Conservation (phyloP, 2,329 filamentous ascomycete genomes). For the Albifimbria verrucaria region DNA sequence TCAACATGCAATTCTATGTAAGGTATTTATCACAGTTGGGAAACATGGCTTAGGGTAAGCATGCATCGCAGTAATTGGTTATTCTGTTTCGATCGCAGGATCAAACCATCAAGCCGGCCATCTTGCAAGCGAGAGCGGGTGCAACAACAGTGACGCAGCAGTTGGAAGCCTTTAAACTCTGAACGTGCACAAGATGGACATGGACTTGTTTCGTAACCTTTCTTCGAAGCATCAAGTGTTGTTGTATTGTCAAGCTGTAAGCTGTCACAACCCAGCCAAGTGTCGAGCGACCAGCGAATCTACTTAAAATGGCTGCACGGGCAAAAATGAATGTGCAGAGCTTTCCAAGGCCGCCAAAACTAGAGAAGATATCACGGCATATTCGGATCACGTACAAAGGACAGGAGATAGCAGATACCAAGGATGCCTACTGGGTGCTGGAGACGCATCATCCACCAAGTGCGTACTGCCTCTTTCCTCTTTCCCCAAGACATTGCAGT, state of each 20-base stretch:
- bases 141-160: too few relatives aligned
- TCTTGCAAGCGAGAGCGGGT: not conserved
- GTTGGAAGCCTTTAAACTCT: too few relatives aligned
- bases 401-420: slow-evolving; percentile 54
- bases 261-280: too few relatives aligned
- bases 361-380: slow-evolving; percentile 52
- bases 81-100: not conserved
- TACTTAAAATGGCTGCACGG: slow-evolving; percentile 34
- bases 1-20: too few relatives aligned
- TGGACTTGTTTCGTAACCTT: too few relatives aligned
- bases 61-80: too few relatives aligned
- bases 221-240: too few relatives aligned
- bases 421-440: slow-evolving; percentile 57
- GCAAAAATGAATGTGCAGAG: slow-evolving; percentile 51
- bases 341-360: slow-evolving; percentile 56
- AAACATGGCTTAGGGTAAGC: too few relatives aligned
- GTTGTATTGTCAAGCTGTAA: too few relatives aligned
- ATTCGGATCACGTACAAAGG: slow-evolving; percentile 55
- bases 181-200: too few relatives aligned
- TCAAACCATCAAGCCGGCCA: not conserved
- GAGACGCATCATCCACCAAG: slow-evolving; percentile 62
- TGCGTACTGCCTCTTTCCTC: slow-evolving; percentile 23
- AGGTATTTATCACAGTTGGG: too few relatives aligned
- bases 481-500: not conserved
- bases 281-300: too few relatives aligned